phyloP scores from a whole-genome alignment of 2,329 filamentous ascomycete genomes.

The Ciborinia camelliae region DNA sequence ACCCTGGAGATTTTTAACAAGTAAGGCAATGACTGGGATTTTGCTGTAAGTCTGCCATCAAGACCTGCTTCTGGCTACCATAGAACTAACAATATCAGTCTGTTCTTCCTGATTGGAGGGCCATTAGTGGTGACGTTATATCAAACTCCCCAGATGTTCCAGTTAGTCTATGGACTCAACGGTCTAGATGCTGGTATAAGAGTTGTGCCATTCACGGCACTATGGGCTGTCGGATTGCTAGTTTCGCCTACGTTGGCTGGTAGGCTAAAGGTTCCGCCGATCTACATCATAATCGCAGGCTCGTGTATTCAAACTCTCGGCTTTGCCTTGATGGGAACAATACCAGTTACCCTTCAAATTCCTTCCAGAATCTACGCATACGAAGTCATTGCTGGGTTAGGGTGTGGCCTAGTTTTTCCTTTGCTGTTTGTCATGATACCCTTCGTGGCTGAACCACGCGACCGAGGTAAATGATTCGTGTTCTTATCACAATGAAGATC shows the following conservation, averaged over 20 bases:
- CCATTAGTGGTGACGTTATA: background rate
- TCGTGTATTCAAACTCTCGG: background rate
- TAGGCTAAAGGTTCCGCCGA: background rate
- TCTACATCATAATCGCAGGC: background rate
- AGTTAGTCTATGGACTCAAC: background rate
- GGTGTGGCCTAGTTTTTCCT: background rate
- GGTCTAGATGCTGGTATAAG: background rate
- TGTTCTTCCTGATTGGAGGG: background rate
- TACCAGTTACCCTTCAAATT: background rate
- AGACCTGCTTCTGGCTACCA: background rate
- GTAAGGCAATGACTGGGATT: slow-evolving; percentile 19
- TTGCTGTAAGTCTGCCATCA: slow-evolving; percentile 20
- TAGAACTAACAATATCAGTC: background rate
- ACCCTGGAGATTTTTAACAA: slow-evolving; percentile 21
- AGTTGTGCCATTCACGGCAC: background rate
- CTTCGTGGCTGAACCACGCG: background rate
- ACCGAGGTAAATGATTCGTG: background rate
- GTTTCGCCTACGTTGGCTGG: background rate
- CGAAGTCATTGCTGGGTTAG: background rate
- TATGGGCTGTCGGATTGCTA: background rate
- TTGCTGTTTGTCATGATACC: background rate
- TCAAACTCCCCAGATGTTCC: background rate
- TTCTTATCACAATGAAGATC: background rate
- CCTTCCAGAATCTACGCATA: background rate
- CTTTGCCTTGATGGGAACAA: background rate